Base-by-base conservation (phyloP, 495 filamentous ascomycete species). In the Oidiodendron maius region DNA sequence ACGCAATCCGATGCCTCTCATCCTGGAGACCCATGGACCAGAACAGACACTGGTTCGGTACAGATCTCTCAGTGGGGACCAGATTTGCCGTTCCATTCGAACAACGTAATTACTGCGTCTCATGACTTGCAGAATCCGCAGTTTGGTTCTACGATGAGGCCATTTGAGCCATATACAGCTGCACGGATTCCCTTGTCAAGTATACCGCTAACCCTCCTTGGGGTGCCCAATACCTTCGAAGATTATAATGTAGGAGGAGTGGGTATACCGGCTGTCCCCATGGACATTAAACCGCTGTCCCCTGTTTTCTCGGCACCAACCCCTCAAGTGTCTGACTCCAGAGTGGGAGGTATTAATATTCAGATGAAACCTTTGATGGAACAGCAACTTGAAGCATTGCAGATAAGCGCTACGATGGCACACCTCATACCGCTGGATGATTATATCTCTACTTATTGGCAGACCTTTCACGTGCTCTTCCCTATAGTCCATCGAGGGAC, bases 1-100 rank as follows among this genome's bases (percentile, higher is more conserved):
- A 71, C 70, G 2, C 71, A 69, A 5, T 72, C 72, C n/a, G 72
- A 72, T 53, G 56, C 26, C 39, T 53, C 57, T 26, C 42, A 50
- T 17, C 49, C 28, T 17, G 37, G 21, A 9, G 36, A 34, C 2
- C 39, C 39, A 12, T 53, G 52, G 52, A 40, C 41, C 4, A 56
- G 36, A 3, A 26, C 47, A 3, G 26, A 51, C 25, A 53, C 56
- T 25, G 53, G 57, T 49, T 38, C 49, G 48, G 35, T 30, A 15
- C 37, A 48, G 10, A n/a, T 17, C n/a, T n/a, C n/a, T n/a, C n/a
- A n/a, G 32, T 15, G 24, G 25, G 28, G 45, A 18, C 3, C 47
- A 3, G 37, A 32, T 9, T 54, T 47, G 55, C 35, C 46, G 8
- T 18, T 47, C 15, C 38, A 49, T 22, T 6, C 28, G n/a, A n/a